Base-by-base conservation (phyloP, 495 filamentous ascomycete genomes). In the Lophiotrema nucula region DNA sequence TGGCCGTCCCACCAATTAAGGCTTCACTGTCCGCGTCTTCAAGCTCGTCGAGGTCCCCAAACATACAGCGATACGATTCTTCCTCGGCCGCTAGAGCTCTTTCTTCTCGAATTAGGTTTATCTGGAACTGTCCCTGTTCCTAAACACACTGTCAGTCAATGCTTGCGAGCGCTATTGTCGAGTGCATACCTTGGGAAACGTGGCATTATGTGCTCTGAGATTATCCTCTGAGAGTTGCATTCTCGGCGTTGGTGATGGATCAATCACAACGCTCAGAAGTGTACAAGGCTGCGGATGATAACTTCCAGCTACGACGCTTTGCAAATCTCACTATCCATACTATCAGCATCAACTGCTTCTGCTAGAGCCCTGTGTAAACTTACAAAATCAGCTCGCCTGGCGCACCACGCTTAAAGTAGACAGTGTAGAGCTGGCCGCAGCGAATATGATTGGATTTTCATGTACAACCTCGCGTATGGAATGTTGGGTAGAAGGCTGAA, bases 71-170 rank as follows among this genome's bases (percentile, higher is more conserved):
- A 27, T 54, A 61, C 22, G 26, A n/a, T 21, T 47, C 58, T 15
- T 42, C 31, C 37, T 61, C 49, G 23, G 16, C 12, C 23, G 28
- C 51, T 21, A 27, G 16, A 18, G 49, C 39, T 13, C n/a, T 10
- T 26, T 54, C 58, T 41, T 49, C 58, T 31, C 21, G 58, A 13
- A 60, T 54, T 5, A 61, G 44, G 24, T 49, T 42, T 22, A 35
- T 31, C 23, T 46, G 49, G 31, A 47, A 49, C 16, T 41, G 48
- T 27, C 42, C 33, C 15, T 55, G 28, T 23, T 33, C 50, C 58
- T 61, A 26, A 18, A 53, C 24, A n/a, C 25, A 13, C 6, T 10
- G 37, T 58, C 24, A 58, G 47, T 12, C 18, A 23, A 38, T 38
- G 8, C 12, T 2, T 27, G n/a, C 18, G 12, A 35, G 13, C 19